phyloP scores from a whole-genome alignment of 2,329 filamentous ascomycete species.

The Penicillium sp. region DNA sequence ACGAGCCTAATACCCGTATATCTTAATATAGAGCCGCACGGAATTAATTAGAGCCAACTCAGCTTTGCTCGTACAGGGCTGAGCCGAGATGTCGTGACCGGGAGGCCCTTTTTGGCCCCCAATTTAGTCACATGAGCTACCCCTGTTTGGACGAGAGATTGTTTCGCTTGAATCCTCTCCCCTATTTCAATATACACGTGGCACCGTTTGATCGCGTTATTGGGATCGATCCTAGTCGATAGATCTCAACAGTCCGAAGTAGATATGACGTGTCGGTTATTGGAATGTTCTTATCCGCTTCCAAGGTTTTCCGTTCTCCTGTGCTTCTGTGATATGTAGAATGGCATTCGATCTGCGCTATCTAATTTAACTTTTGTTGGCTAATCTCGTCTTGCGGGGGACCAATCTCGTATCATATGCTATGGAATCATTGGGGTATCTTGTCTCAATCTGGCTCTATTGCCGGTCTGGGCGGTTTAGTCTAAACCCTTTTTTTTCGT shows the following conservation, averaged over 20 bases:
- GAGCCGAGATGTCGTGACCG: constrained; percentile 1
- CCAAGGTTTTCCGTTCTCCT: not conserved
- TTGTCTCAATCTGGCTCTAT: constrained; percentile 2
- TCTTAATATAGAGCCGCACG: not conserved
- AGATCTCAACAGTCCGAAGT: not conserved
- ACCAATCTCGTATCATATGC: not conserved
- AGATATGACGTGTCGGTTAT: not conserved
- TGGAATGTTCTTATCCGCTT: constrained; percentile 5
- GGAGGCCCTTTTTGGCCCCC: not conserved
- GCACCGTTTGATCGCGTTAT: not conserved
- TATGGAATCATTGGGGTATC: not conserved
- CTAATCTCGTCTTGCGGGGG: not conserved
- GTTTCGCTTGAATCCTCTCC: not conserved
- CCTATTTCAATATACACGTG: constrained; percentile 2
- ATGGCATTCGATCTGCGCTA: constrained; percentile 7
- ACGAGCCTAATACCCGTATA: not conserved
- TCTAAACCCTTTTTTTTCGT: not conserved
- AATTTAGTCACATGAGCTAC: not conserved
- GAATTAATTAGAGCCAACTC: not conserved
- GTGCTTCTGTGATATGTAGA: not conserved
- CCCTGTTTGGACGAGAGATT: not conserved
- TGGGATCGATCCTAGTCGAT: constrained; percentile 4
- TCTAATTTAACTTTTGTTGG: not conserved
- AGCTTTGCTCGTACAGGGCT: constrained; percentile 4
- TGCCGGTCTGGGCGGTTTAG: not conserved